phyloP scores from a whole-genome alignment of 2,329 filamentous ascomycete species.

The Emydomyces testavorans region DNA sequence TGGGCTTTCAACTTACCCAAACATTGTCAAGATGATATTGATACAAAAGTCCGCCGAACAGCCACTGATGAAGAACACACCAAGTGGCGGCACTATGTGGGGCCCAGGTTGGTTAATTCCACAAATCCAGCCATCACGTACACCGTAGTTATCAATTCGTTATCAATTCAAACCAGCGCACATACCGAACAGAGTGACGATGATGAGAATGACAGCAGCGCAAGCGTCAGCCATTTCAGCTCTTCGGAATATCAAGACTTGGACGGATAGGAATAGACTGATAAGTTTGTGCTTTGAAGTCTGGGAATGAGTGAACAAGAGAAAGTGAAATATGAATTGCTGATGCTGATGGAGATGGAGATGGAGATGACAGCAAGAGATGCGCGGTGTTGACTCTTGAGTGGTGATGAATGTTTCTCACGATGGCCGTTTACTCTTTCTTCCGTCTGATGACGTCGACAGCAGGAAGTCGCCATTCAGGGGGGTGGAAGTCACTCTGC shows the following conservation, averaged over 20 bases:
- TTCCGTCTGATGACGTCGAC: not conserved
- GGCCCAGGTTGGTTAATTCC: not conserved
- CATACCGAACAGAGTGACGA: constrained; percentile 39
- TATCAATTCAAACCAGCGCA: constrained; percentile 14
- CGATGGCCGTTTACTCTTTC: too few species aligned
- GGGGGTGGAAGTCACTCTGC: not conserved
- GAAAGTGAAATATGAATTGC: too few species aligned
- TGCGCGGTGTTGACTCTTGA: too few species aligned
- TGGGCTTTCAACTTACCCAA: constrained; percentile 52
- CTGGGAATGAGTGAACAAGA: too few species aligned
- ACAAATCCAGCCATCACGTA: too few species aligned
- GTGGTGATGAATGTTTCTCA: too few species aligned
- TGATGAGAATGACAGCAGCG: constrained; percentile 34
- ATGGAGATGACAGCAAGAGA: not conserved
- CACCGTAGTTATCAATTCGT: too few species aligned
- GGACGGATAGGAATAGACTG: not conserved
- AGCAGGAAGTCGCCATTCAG: not conserved
- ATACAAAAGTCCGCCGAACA: constrained; percentile 55
- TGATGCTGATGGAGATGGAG: too few species aligned
- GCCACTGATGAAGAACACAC: constrained; percentile 53
- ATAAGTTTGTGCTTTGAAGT: too few species aligned
- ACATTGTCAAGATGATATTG: constrained; percentile 55
- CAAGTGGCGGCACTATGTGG: constrained; percentile 51
- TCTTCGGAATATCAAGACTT: not conserved
- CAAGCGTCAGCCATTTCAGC: constrained; percentile 19